These are phyloP conservation scores for Cytospora mali DNA, from an alignment of 2,329 filamentous ascomycete species.

Conservation along the genomic window DNA sequence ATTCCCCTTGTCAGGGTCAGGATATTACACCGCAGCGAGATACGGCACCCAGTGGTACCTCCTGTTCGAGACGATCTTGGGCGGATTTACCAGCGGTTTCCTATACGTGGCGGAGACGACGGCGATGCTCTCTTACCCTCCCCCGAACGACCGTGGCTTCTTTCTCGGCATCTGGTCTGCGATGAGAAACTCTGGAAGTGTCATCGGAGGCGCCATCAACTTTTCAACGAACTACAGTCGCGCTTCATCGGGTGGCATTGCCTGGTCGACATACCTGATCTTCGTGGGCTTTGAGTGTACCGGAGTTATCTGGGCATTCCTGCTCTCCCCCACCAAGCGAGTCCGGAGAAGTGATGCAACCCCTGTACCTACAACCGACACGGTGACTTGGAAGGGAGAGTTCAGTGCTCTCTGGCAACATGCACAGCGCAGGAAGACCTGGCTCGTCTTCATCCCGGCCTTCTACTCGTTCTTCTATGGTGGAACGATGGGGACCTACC, in stretches of 20 bases:
- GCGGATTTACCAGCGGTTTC: constrained; percentile 32
- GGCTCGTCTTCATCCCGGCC: constrained; percentile 39
- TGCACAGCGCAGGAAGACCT: constrained; percentile 34
- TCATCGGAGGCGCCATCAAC: constrained; percentile 40
- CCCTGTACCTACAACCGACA: constrained; percentile 30
- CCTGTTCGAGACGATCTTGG: constrained; percentile 35
- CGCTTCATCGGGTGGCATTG: constrained; percentile 33
- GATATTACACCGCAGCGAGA: constrained; percentile 39
- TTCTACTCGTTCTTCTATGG: constrained; percentile 45
- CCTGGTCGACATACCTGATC: constrained; percentile 37
- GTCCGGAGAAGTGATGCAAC: constrained; percentile 34
- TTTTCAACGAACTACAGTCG: constrained; percentile 35
- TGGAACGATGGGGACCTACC: constrained; percentile 41
- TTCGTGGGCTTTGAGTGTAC: constrained; percentile 36
- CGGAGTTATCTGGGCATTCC: constrained; percentile 37
- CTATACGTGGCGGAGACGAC: constrained; percentile 41
- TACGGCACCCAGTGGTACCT: constrained; percentile 38
- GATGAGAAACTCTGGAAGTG: constrained; percentile 38
- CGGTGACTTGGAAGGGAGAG: constrained; percentile 30
- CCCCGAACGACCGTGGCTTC: constrained; percentile 38
- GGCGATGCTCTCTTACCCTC: constrained; percentile 41
- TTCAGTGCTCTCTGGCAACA: constrained; percentile 32
- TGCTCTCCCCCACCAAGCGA: constrained; percentile 33
- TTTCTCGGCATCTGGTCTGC: constrained; percentile 39
- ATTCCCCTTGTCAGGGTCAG: constrained; percentile 40